A percentile compares a stretch with the other conserved stretches of the same genome.
Evolutionary conservation across 805 yeast species (phyloP).

Genomic region (Jamesozyma jinghongensis): DNA sequence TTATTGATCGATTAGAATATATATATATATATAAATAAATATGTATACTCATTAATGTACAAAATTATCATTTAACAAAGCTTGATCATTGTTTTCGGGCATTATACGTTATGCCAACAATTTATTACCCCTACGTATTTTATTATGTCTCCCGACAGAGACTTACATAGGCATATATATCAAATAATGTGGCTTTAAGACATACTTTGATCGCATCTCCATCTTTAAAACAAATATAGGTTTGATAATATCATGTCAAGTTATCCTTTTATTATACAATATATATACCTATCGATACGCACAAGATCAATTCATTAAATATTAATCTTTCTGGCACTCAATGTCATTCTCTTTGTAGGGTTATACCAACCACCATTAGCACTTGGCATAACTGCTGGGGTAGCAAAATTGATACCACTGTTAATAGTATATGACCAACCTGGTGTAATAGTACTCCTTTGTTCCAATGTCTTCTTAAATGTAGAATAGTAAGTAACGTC

Average conservation of each 20-base stretch:
- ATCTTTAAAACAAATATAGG: too few relatives aligned
- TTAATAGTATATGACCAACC: slow-evolving; percentile 70
- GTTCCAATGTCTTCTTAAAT: slow-evolving; percentile 24
- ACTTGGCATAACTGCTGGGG: slow-evolving; percentile 62
- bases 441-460: slow-evolving; percentile 66
- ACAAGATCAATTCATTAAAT: too few relatives aligned
- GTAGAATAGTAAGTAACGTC: slow-evolving; percentile 54
- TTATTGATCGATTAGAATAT: slow-evolving; percentile 10
- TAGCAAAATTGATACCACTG: slow-evolving; percentile 58
- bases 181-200: too few relatives aligned
- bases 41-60: not conserved
- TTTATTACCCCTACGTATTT: too few relatives aligned
- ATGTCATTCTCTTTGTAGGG: slow-evolving; percentile 44
- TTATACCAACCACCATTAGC: slow-evolving; percentile 50
- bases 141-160: too few relatives aligned
- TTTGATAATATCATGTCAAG: too few relatives aligned
- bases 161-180: too few relatives aligned
- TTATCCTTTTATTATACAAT: too few relatives aligned
- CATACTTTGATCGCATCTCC: too few relatives aligned
- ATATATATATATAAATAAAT: slow-evolving; percentile 1
- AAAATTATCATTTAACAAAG: too few relatives aligned
- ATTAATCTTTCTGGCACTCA: slow-evolving; percentile 25
- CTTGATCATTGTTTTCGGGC: not conserved
- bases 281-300: too few relatives aligned
- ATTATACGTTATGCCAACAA: too few relatives aligned